Evolutionary conservation across 495 filamentous ascomycete genomes (phyloP).

Genomic region (Aspergillus biplanus): DNA sequence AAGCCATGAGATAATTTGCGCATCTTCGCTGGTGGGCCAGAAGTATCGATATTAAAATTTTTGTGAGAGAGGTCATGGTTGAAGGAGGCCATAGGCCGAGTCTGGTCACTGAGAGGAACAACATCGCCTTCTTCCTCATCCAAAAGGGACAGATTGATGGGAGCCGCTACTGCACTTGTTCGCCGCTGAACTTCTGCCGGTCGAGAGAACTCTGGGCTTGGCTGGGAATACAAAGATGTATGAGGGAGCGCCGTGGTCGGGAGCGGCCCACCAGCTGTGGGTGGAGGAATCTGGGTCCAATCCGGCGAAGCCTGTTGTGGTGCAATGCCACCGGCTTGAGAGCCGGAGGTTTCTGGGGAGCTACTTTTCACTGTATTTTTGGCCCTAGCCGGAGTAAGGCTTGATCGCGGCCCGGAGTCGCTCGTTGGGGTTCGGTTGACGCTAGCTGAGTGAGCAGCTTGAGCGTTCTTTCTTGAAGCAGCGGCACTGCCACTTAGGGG

Average conservation of each 20-base stretch:
- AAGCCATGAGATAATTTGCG: conserved; percentile 45
- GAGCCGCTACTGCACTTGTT: conserved; percentile 43
- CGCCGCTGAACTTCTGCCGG: conserved; percentile 36
- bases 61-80: conserved; percentile 33
- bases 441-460: conserved; percentile 37
- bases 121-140: conserved; percentile 64
- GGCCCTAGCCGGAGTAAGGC: conserved; percentile 57
- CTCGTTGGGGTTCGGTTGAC: conserved; percentile 52
- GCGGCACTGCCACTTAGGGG: conserved; percentile 72
- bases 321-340: conserved; percentile 38
- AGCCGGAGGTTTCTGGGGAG: conserved; percentile 45
- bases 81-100: conserved; percentile 31
- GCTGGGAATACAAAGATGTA: conserved; percentile 54
- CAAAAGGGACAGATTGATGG: conserved; percentile 74
- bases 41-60: conserved; percentile 32
- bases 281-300: conserved; percentile 45
- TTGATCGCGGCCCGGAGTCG: conserved; percentile 46
- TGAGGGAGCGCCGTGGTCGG: conserved; percentile 37
- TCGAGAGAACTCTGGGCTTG: conserved; percentile 56
- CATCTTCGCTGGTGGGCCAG: conserved; percentile 46
- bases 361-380: conserved; percentile 52
- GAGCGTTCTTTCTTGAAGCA: conserved; percentile 61
- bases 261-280: conserved; percentile 30
- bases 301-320: conserved; percentile 41
- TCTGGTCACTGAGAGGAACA: conserved; percentile 28